Conservation (phyloP, 768 basidiomycete species). For the Serendipita vermifera region DNA sequence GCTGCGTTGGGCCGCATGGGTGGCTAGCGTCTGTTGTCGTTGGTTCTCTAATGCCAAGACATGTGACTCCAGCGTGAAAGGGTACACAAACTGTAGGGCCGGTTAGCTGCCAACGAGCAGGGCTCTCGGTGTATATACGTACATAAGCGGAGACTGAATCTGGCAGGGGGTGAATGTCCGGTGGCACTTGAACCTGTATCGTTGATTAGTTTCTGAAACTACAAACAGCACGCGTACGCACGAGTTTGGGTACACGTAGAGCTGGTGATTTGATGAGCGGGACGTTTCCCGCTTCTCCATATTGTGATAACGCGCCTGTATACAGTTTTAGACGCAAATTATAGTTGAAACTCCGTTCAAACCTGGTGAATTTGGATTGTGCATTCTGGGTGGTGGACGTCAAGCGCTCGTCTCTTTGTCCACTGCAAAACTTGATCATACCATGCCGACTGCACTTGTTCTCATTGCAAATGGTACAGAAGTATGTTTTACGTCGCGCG, state of each 20-base stretch:
- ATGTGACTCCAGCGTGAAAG: conserved; percentile 85
- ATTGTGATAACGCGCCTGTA: conserved; percentile 39
- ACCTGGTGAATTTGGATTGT: too few relatives aligned
- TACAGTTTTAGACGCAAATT: too few relatives aligned
- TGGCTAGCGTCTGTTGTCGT: conserved; percentile 50
- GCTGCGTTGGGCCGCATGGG: conserved; percentile 54
- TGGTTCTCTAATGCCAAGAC: conserved; percentile 63
- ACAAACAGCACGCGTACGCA: conserved; percentile 26
- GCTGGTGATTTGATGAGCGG: conserved; percentile 90
- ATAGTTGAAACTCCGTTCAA: too few relatives aligned
- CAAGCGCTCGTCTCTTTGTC: too few relatives aligned
- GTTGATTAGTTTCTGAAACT: not conserved
- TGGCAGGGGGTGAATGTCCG: conserved; percentile 88
- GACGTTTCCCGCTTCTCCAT: conserved; percentile 57
- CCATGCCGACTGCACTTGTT: conserved; percentile 47
- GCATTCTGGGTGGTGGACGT: too few relatives aligned
- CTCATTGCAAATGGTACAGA: conserved; percentile 74
- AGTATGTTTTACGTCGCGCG: conserved; percentile 44
- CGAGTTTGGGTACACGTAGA: conserved; percentile 70
- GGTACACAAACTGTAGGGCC: conserved; percentile 73
- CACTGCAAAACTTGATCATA: too few relatives aligned
- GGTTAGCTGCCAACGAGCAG: conserved; percentile 8
- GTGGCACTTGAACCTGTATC: conserved; percentile 65
- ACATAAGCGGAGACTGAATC: conserved; percentile 85
- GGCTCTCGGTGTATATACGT: conserved; percentile 19